Conservation (phyloP, 768 basidiomycete genomes). For the Tricholoma matsutake region DNA sequence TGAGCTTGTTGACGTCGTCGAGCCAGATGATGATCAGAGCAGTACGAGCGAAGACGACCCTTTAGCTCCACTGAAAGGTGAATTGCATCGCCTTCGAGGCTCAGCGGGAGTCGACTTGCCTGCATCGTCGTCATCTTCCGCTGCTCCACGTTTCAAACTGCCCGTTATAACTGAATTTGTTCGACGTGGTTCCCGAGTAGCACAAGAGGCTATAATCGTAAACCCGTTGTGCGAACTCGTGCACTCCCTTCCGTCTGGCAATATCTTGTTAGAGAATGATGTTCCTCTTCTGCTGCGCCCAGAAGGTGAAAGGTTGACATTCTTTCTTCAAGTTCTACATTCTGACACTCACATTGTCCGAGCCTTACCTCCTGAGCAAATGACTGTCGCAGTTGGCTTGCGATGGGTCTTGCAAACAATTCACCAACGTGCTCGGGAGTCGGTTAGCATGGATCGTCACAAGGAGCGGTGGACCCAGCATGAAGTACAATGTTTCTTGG, state of each 20-base stretch:
- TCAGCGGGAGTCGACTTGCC: conserved; percentile 34
- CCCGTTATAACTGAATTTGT: conserved; percentile 53
- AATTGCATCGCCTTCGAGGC: conserved; percentile 54
- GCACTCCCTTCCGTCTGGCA: conserved; percentile 32
- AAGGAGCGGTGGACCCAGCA: conserved; percentile 65
- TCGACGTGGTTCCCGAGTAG: conserved; percentile 66
- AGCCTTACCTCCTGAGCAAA: conserved; percentile 40
- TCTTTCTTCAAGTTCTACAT: conserved; percentile 53
- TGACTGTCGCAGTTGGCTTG: conserved; percentile 52
- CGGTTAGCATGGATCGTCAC: conserved; percentile 52
- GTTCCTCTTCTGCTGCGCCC: conserved; percentile 48
- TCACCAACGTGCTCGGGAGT: conserved; percentile 49
- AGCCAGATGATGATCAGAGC: conserved; percentile 42
- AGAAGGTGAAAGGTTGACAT: conserved; percentile 46
- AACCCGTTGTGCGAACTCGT: conserved; percentile 48
- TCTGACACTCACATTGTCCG: conserved; percentile 52
- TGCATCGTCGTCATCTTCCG: conserved; percentile 32
- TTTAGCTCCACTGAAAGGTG: conserved; percentile 68
- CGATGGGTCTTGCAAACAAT: conserved; percentile 60
- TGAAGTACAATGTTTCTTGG: conserved; percentile 61
- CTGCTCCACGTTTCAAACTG: conserved; percentile 25
- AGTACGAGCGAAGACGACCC: conserved; percentile 49
- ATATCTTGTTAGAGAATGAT: conserved; percentile 23
- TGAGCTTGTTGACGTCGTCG: conserved; percentile 68
- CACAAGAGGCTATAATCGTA: conserved; percentile 54